Conservation (phyloP, 2,329 filamentous ascomycete genomes). For the Onygenales sp. region DNA sequence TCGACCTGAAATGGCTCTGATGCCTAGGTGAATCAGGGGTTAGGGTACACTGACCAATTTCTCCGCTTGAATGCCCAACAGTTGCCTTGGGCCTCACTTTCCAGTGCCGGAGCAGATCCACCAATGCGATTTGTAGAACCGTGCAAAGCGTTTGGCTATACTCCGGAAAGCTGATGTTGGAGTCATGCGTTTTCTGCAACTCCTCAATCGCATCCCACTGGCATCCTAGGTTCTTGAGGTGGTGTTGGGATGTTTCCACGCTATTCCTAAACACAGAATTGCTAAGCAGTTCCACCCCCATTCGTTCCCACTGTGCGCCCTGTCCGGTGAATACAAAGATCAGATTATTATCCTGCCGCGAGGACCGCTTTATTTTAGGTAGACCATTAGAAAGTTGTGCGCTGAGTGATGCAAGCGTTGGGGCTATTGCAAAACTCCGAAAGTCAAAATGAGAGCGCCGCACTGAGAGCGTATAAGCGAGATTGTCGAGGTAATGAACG, state of each 20-base stretch:
- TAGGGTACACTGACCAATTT: constrained; percentile 23
- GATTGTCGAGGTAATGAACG: not conserved
- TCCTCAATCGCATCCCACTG: constrained; percentile 9
- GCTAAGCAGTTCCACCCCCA: not conserved
- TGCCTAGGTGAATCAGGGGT: not conserved
- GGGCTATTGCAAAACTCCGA: not conserved
- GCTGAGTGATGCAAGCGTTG: not conserved
- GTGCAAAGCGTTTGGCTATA: constrained; percentile 20
- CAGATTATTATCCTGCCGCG: not conserved
- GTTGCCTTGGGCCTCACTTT: constrained; percentile 33
- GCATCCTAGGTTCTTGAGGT: constrained; percentile 2
- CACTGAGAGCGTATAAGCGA: not conserved
- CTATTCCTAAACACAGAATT: constrained; percentile 4
- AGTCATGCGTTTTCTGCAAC: not conserved
- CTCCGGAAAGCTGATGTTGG: not conserved
- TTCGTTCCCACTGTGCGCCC: not conserved
- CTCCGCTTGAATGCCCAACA: constrained; percentile 40
- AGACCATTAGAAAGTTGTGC: not conserved
- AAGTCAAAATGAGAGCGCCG: not conserved
- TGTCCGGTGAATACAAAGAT: not conserved
- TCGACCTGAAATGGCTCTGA: not conserved
- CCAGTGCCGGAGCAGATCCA: constrained; percentile 36
- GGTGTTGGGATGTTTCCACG: not conserved
- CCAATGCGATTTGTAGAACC: constrained; percentile 40
- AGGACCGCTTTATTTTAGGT: not conserved